These are phyloP conservation scores for Malus hybrid DNA, from an alignment of 331 rosid species.

Conservation along the genomic window DNA sequence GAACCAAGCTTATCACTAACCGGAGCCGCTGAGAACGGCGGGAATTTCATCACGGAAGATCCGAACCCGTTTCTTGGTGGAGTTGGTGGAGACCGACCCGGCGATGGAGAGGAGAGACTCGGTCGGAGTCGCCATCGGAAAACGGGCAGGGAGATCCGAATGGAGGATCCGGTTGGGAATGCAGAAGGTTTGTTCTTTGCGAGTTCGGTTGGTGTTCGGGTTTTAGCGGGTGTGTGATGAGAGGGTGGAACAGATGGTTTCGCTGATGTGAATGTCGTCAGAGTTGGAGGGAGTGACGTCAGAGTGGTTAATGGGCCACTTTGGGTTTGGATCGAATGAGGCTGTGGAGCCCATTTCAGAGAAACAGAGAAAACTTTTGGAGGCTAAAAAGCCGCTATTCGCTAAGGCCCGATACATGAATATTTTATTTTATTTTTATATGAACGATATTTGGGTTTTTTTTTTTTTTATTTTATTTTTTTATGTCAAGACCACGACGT, in stretches of 20 bases:
- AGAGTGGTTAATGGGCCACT: background rate
- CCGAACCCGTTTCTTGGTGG: constrained; percentile 58
- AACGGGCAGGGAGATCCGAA: constrained; percentile 21
- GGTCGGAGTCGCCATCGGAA: constrained; percentile 56
- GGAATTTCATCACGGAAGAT: constrained; percentile 71
- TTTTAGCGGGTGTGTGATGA: constrained; percentile 2
- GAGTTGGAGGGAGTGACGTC: background rate
- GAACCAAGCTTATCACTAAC: constrained; percentile 20
- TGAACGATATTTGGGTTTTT: too few relatives aligned
- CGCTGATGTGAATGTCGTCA: background rate
- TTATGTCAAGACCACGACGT: too few relatives aligned
- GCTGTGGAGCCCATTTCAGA: too few relatives aligned
- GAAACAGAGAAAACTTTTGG: too few relatives aligned
- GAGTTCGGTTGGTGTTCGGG: constrained; percentile 30
- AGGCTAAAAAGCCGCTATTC: too few relatives aligned
- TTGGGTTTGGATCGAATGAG: background rate
- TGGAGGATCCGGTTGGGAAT: constrained; percentile 11
- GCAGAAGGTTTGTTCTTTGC: background rate
- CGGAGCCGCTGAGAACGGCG: constrained; percentile 36
- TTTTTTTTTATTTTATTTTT: too few relatives aligned
- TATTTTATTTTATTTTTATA: too few relatives aligned
- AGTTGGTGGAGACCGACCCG: constrained; percentile 53
- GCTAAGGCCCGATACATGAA: too few relatives aligned
- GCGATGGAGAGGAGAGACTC: constrained; percentile 54
- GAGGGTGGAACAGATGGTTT: background rate